A percentile compares a stretch with the other conserved stretches of the same genome.
These are phyloP conservation scores for Hypoxylon sp. DNA, from an alignment of 2,329 filamentous ascomycete species.

Conservation along the genomic window DNA sequence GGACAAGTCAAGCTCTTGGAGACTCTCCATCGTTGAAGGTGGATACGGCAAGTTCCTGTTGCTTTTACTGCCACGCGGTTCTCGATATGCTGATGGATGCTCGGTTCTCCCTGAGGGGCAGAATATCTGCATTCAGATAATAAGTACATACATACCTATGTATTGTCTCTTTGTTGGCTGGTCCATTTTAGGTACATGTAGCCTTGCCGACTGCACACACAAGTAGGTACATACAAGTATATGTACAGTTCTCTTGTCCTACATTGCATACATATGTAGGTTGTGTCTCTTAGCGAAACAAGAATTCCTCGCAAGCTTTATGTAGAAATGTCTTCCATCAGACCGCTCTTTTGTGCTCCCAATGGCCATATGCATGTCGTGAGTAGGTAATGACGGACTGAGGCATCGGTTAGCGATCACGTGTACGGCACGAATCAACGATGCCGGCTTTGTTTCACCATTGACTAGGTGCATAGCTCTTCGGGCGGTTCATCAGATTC, in stretches of 20 bases:
- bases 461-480: conserved; percentile 50
- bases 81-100: not conserved
- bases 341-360: conserved; percentile 38
- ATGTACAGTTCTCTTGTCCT: conserved; percentile 10
- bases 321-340: conserved; percentile 15
- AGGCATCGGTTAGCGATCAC: conserved; percentile 48
- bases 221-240: not conserved
- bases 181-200: too few relatives aligned
- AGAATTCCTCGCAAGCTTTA: conserved; percentile 19
- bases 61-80: not conserved
- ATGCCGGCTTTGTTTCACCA: conserved; percentile 50
- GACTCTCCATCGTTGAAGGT: not conserved
- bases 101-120: not conserved
- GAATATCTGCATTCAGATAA: not conserved
- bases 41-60: not conserved
- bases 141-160: too few relatives aligned
- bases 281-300: conserved; percentile 32
- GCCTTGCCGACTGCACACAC: not conserved
- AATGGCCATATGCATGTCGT: conserved; percentile 21
- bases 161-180: conserved; percentile 12
- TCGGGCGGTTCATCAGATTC: conserved; percentile 40
- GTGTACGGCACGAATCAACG: conserved; percentile 46
- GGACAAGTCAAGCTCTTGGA: conserved; percentile 4
- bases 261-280: conserved; percentile 24
- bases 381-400: conserved; percentile 44